Percentiles rank a stretch among this genome's conserved stretches.
Evolutionary conservation across 805 yeast genomes (phyloP).

Genomic region (Zygoascus ofunaensis): DNA sequence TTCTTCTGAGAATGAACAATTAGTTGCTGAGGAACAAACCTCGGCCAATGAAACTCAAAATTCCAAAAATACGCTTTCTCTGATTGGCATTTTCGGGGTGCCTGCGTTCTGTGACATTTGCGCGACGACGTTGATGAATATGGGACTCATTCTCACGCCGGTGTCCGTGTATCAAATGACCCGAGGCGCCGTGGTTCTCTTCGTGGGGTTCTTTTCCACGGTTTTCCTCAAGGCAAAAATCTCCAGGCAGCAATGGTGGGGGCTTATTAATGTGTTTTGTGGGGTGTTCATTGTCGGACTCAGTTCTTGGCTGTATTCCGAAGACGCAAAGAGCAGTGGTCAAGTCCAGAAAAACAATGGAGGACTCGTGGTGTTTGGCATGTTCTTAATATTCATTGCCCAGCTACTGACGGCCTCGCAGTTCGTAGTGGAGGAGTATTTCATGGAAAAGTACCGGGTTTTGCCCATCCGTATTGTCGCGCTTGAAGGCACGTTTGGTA

Average conservation of each 20-base stretch:
- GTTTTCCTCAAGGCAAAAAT: constrained; percentile 49
- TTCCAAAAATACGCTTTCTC: not conserved
- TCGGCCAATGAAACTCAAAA: not conserved
- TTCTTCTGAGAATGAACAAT: not conserved
- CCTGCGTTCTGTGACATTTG: constrained; percentile 65
- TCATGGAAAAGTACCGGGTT: constrained; percentile 43
- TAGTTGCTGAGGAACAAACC: not conserved
- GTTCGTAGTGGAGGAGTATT: constrained; percentile 69
- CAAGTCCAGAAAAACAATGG: not conserved
- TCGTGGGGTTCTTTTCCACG: constrained; percentile 65
- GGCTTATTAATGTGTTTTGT: constrained; percentile 50
- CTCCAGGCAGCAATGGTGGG: constrained; percentile 56
- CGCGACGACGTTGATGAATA: constrained; percentile 67
- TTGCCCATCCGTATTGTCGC: constrained; percentile 61
- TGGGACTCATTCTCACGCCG: constrained; percentile 67
- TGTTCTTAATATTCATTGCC: constrained; percentile 48
- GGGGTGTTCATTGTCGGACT: constrained; percentile 70
- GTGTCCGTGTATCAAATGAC: constrained; percentile 81
- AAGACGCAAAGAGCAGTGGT: not conserved
- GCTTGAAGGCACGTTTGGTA: constrained; percentile 65
- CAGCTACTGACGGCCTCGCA: constrained; percentile 66
- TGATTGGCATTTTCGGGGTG: constrained; percentile 36
- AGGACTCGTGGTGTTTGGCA: constrained; percentile 38
- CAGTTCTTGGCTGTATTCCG: constrained; percentile 37
- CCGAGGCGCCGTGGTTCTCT: constrained; percentile 67